These are phyloP conservation scores for Hapsidospora chrysogenum DNA, from an alignment of 495 filamentous ascomycete genomes.

Conservation along the genomic window DNA sequence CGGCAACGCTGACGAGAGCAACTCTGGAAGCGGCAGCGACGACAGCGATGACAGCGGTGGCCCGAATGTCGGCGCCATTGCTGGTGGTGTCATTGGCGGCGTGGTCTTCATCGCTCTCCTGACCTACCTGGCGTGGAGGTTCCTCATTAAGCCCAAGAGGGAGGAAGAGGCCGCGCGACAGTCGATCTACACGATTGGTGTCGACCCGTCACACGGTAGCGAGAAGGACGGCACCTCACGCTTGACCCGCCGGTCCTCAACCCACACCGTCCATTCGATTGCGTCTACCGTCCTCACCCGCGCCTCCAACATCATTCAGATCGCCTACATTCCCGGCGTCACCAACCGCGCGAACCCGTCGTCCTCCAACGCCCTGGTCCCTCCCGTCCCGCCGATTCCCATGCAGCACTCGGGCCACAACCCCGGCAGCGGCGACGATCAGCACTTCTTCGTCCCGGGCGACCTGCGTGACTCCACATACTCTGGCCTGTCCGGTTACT, in stretches of 20 bases:
- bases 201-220: conserved; percentile 10
- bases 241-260: conserved; percentile 53
- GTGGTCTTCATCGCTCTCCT: conserved; percentile 48
- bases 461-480: conserved; percentile 82
- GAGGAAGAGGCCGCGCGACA: conserved; percentile 32
- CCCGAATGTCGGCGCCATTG: conserved; percentile 63
- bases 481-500: conserved; percentile 44
- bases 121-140: conserved; percentile 71
- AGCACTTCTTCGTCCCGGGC: conserved; percentile 87
- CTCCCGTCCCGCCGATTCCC: conserved; percentile 85
- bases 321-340: conserved; percentile 95
- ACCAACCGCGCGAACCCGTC: conserved; percentile 78
- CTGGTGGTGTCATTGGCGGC: conserved; percentile 70
- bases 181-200: neutral
- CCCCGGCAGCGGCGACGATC: conserved; percentile 45
- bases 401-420: conserved; percentile 39
- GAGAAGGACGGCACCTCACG: conserved; percentile 43
- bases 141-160: conserved; percentile 67
- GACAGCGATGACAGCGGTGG: conserved; percentile 15
- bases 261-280: conserved; percentile 79
- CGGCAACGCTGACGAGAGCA: conserved; percentile 13
- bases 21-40: conserved; percentile 9
- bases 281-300: conserved; percentile 90
- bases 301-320: conserved; percentile 97
- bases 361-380: conserved; percentile 68